Evolutionary conservation across 805 yeast genomes (phyloP).

Genomic region (Wickerhamomyces silvicola): DNA sequence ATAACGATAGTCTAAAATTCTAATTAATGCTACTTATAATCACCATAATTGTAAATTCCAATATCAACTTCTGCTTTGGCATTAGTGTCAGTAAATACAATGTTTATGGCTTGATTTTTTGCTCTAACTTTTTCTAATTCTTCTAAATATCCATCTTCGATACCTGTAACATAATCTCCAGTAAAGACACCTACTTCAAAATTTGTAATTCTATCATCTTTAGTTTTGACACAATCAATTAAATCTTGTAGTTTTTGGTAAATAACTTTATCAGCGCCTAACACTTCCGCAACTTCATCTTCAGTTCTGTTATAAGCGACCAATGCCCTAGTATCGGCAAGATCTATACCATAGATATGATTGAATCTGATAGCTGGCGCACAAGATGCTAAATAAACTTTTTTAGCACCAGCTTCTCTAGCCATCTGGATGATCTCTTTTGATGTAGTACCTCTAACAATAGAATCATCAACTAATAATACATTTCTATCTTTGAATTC

Average conservation of each 20-base stretch:
- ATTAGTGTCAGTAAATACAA: constrained; percentile 44
- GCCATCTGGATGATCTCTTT: constrained; percentile 97
- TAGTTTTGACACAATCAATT: constrained; percentile 65
- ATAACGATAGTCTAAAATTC: too few species aligned
- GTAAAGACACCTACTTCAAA: constrained; percentile 97
- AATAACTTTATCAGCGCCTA: constrained; percentile 89
- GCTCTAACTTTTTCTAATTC: constrained; percentile 83
- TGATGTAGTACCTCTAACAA: constrained; percentile 96
- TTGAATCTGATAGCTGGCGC: constrained; percentile 97
- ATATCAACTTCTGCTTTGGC: constrained; percentile 76
- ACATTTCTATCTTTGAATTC: constrained; percentile 86
- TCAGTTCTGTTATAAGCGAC: constrained; percentile 81
- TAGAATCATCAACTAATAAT: constrained; percentile 90
- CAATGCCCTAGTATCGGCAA: constrained; percentile 90
- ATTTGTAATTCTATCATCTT: constrained; percentile 37
- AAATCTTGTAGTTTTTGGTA: constrained; percentile 84
- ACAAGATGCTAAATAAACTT: constrained; percentile 94
- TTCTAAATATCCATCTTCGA: constrained; percentile 72
- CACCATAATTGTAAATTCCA: constrained; percentile 55
- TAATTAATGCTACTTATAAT: constrained; percentile 30
- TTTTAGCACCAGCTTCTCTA: constrained; percentile 94
- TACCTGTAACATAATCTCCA: constrained; percentile 92
- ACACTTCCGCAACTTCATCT: constrained; percentile 63
- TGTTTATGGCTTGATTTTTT: constrained; percentile 53
- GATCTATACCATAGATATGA: constrained; percentile 95